Base-by-base conservation (phyloP, 192 early-diverging fungal genomes). In the Backusella tarrabulga region DNA sequence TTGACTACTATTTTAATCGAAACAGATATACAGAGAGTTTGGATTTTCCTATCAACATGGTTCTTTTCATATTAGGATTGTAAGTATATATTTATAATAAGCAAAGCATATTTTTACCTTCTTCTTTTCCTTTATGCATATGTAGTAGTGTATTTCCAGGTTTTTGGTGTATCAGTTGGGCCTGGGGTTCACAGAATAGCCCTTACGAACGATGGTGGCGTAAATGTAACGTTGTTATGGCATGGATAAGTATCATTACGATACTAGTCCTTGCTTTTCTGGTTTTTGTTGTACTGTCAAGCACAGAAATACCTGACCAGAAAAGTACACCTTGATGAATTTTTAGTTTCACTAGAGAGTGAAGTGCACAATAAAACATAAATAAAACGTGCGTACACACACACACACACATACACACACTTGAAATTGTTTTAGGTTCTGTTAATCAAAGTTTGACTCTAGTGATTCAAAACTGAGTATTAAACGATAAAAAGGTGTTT, bases 121-220 rank as follows among this genome's bases (percentile, higher is more conserved):
- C n/a, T 56, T 26, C 14, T 54, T 54, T 7, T 54, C 23, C 15
- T 8, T 54, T 2, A 54, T 32, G 32, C 32, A 32, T 3, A 32
- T 32, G 32, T 54, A 11, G 11, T 60, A 60, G 56, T 29, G 21
- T 63, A 63, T 29, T 63, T 63, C 56, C 56, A 21, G 56, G 21
- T 29, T 63, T 63, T 23, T 63, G 56, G 56, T 63, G 56, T 63
- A 63, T 29, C 9, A 26, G 56, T 12, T 63, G 23, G 19, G 8
- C 2, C 9, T 63, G 21, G 21, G 56, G 56, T 21, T 23, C 56
- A 12, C 21, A 29, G 4, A 63, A 63, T 9, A 12, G 26, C 56
- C 56, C 56, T 12, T 63, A 63, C 9, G 56, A 63, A 12, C 56
- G 56, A 63, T 63, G 56, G 56, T 63, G 56, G 56, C 56, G 56